Conservation (phyloP, 1,284 basidiomycete species). For the Erythrobasidium hasegawianum region DNA sequence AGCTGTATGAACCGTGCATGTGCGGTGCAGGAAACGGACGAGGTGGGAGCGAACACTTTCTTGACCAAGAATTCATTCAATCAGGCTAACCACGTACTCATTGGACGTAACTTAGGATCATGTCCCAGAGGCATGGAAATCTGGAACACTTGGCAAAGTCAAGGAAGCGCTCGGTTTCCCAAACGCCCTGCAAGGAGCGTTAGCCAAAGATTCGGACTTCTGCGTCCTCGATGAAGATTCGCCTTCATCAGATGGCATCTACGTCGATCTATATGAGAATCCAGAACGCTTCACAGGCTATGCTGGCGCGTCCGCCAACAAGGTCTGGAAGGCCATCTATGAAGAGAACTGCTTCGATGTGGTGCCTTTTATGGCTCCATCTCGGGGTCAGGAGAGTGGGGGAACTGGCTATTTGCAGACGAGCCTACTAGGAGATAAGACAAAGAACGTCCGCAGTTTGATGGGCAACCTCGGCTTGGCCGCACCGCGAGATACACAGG, state of each 20-base stretch:
- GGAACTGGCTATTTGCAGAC: slow-evolving; percentile 36
- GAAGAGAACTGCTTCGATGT: slow-evolving; percentile 95
- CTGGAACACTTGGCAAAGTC: slow-evolving; percentile 45
- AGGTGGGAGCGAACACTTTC: slow-evolving; percentile 58
- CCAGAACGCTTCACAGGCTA: slow-evolving; percentile 98
- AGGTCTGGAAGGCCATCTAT: slow-evolving; percentile 94
- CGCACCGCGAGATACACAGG: slow-evolving; percentile 48
- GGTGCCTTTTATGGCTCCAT: slow-evolving; percentile 40
- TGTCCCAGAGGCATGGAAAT: slow-evolving; percentile 87
- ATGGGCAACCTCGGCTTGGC: slow-evolving; percentile 45
- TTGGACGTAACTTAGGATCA: slow-evolving; percentile 60
- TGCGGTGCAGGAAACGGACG: slow-evolving; percentile 85
- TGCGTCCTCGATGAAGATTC: slow-evolving; percentile 82
- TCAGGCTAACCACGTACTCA: slow-evolving; percentile 1
- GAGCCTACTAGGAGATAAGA: slow-evolving; percentile 9
- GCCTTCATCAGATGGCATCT: slow-evolving; percentile 73
- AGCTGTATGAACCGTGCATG: slow-evolving; percentile 91
- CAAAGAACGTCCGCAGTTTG: slow-evolving; percentile 39
- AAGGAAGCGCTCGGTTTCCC: slow-evolving; percentile 23
- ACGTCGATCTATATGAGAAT: slow-evolving; percentile 83
- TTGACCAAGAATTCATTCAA: too few species aligned
- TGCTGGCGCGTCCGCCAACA: slow-evolving; percentile 74
- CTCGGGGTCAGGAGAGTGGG: slow-evolving; percentile 27
- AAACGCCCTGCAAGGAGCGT: slow-evolving; percentile 72
- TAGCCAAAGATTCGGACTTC: slow-evolving; percentile 83